These are phyloP conservation scores for Zoysia pacifica DNA, from an alignment of 176 grass and related monocot genomes.

Conservation along the genomic window DNA sequence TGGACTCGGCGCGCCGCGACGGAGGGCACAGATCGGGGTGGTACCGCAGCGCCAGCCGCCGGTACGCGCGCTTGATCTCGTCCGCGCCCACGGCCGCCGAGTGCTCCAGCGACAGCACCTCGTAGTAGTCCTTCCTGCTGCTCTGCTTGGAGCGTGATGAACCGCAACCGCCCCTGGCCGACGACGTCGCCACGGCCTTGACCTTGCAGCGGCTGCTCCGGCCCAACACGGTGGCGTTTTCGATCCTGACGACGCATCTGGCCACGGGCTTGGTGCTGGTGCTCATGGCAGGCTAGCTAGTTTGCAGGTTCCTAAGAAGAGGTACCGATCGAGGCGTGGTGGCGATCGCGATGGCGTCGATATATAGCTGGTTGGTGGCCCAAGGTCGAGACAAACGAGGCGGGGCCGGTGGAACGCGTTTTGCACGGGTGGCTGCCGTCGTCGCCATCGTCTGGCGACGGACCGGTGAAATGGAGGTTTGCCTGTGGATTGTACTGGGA, in stretches of 20 bases:
- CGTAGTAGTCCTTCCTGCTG: slow-evolving; percentile 47
- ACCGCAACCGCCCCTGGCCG: neutral
- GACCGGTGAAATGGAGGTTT: neutral
- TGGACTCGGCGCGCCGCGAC: slow-evolving; percentile 49
- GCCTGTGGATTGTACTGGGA: neutral
- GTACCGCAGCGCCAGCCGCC: slow-evolving; percentile 63
- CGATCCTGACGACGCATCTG: neutral
- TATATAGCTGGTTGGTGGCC: neutral
- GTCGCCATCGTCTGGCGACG: neutral
- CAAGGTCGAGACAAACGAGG: neutral
- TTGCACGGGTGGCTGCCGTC: slow-evolving; percentile 26
- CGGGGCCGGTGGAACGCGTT: neutral
- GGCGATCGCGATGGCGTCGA: neutral
- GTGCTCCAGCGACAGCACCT: slow-evolving; percentile 58
- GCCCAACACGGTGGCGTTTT: neutral
- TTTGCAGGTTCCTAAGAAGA: neutral
- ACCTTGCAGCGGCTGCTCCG: slow-evolving; percentile 9
- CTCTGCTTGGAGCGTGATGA: neutral
- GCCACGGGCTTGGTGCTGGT: neutral
- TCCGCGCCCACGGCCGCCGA: slow-evolving; percentile 49
- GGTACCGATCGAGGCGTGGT: neutral
- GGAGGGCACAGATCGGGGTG: slow-evolving; percentile 74
- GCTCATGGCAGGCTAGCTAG: slow-evolving; percentile 10
- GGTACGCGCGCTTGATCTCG: slow-evolving; percentile 78
- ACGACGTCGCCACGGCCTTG: neutral